phyloP scores from a whole-genome alignment of 345 rosid species.

The Limnanthes douglasii region DNA sequence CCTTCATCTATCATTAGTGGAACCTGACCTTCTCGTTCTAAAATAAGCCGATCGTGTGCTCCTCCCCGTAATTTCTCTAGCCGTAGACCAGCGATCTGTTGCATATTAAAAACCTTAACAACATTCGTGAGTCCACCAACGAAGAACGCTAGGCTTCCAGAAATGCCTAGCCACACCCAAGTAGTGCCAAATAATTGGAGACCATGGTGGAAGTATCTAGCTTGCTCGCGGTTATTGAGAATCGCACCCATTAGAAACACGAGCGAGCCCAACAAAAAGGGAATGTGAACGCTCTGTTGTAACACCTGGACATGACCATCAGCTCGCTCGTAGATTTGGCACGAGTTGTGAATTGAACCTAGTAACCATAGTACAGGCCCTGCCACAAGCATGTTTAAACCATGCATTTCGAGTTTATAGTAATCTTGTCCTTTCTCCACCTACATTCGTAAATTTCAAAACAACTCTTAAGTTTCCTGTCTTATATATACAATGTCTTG shows the following conservation, averaged over 20 bases:
- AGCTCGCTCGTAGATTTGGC: constrained; percentile 81
- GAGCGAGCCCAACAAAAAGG: constrained; percentile 54
- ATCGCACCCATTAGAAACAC: constrained; percentile 45
- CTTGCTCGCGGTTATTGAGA: constrained; percentile 36
- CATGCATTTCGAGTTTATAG: constrained; percentile 37
- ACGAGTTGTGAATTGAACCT: constrained; percentile 79
- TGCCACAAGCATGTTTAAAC: constrained; percentile 48
- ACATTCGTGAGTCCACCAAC: constrained; percentile 44
- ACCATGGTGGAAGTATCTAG: constrained; percentile 26
- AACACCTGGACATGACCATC: constrained; percentile 70
- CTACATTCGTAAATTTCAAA: too few species aligned
- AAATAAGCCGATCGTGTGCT: constrained; percentile 38
- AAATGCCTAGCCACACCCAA: constrained; percentile 42
- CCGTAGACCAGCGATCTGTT: constrained; percentile 29
- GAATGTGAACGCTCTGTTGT: constrained; percentile 58
- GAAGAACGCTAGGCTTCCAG: constrained; percentile 33
- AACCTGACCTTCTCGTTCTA: constrained; percentile 36
- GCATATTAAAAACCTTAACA: constrained; percentile 64
- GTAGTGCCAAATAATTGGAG: constrained; percentile 28
- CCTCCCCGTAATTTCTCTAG: constrained; percentile 73
- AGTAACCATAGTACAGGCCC: constrained; percentile 61
- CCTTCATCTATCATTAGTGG: constrained; percentile 45
- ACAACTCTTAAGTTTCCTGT: too few species aligned
- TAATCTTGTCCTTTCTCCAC: constrained; percentile 33
- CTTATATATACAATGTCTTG: too few species aligned